Evolutionary conservation across 805 yeast genomes (phyloP).

Genomic region (Saccharomyces mikatae): DNA sequence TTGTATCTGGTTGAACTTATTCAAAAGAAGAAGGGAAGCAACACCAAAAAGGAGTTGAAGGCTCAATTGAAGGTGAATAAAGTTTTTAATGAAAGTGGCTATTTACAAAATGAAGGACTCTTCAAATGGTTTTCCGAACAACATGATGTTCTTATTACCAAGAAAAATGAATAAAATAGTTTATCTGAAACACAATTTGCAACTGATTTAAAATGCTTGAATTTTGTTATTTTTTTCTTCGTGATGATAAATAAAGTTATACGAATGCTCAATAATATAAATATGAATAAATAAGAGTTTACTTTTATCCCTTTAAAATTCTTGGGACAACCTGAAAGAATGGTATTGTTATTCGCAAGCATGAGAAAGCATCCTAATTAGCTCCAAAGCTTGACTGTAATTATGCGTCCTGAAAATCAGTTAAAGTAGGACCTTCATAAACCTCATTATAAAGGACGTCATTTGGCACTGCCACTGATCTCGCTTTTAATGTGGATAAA

Average conservation of each 20-base stretch:
- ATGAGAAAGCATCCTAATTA: neutral
- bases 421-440: slow-evolving; percentile 49
- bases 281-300: slow-evolving; percentile 1
- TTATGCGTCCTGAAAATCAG: slow-evolving; percentile 35
- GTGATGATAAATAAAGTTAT: neutral
- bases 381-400: neutral
- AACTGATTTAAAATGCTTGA: neutral
- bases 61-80: slow-evolving; percentile 26
- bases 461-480: slow-evolving; percentile 39
- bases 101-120: slow-evolving; percentile 36
- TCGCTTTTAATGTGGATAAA: slow-evolving; percentile 35
- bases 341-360: neutral
- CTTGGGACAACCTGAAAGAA: neutral
- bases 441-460: slow-evolving; percentile 49
- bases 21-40: slow-evolving; percentile 11
- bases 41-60: slow-evolving; percentile 10
- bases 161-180: slow-evolving; percentile 35
- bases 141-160: slow-evolving; percentile 31
- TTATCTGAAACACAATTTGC: slow-evolving; percentile 4
- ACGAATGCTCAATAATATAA: neutral
- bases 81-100: slow-evolving; percentile 35
- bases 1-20: slow-evolving; percentile 36
- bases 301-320: neutral
- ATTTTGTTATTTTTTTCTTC: neutral
- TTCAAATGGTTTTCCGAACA: slow-evolving; percentile 32